Conservation (phyloP, 2,329 filamentous ascomycete genomes). For the Dothiorella sarmentorum region DNA sequence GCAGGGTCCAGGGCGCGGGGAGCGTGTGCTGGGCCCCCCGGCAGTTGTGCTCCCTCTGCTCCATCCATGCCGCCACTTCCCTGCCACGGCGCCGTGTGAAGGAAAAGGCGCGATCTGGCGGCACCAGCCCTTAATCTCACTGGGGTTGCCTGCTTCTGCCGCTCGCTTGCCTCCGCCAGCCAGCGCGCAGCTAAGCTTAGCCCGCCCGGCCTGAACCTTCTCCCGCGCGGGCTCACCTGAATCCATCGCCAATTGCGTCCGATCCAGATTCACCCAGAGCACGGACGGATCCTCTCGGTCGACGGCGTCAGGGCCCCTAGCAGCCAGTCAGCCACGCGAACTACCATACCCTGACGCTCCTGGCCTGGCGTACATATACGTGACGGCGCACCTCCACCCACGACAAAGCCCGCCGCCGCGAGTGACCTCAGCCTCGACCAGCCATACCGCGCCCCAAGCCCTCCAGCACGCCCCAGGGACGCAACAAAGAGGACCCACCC, state of each 20-base stretch:
- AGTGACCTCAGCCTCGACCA: slow-evolving; percentile 14
- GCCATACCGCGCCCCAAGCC: slow-evolving; percentile 22
- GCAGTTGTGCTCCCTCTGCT: background rate
- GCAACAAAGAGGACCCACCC: background rate
- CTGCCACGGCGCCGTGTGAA: background rate
- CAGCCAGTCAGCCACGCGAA: slow-evolving; percentile 43
- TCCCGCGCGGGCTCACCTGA: slow-evolving; percentile 28
- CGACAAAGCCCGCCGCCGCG: slow-evolving; percentile 8
- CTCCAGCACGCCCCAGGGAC: slow-evolving; percentile 36
- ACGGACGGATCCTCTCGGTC: slow-evolving; percentile 31
- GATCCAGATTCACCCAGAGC: slow-evolving; percentile 40
- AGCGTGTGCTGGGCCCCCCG: background rate
- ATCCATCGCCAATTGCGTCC: slow-evolving; percentile 30
- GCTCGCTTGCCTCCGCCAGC: slow-evolving; percentile 11
- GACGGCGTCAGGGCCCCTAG: slow-evolving; percentile 28
- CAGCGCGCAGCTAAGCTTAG: slow-evolving; percentile 14
- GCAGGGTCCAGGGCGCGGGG: slow-evolving; percentile 15
- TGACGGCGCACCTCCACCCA: slow-evolving; percentile 32
- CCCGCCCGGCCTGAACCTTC: slow-evolving; percentile 12
- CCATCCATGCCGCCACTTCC: background rate
- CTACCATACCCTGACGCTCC: slow-evolving; percentile 33
- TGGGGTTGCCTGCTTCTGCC: slow-evolving; percentile 13
- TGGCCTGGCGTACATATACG: slow-evolving; percentile 43
- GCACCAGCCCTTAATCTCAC: slow-evolving; percentile 16
- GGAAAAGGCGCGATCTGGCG: slow-evolving; percentile 15